A percentile compares a stretch with the other conserved stretches of the same genome.
Conservation (phyloP, 306 rosid genomes). For the Senna tora region DNA sequence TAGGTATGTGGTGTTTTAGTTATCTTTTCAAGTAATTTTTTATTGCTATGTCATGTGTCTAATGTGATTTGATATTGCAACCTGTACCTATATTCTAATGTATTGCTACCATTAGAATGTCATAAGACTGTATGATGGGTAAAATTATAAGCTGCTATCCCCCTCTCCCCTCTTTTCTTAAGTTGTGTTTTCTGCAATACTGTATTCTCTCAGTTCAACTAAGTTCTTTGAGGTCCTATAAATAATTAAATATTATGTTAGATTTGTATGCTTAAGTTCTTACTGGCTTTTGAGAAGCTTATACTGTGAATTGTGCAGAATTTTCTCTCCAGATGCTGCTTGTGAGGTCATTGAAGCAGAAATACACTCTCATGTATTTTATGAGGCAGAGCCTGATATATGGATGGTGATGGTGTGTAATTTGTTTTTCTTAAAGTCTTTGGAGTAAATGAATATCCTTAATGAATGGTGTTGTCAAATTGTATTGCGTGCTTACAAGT, state of each 20-base stretch:
- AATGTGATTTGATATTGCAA: too few relatives aligned
- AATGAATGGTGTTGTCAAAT: not conserved
- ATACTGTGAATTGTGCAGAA: slow-evolving; percentile 52
- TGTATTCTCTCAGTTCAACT: not conserved
- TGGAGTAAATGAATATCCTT: not conserved
- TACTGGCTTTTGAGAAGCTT: slow-evolving; percentile 18
- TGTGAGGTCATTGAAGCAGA: slow-evolving; percentile 93
- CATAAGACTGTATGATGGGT: not conserved
- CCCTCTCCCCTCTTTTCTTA: not conserved
- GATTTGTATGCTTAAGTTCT: not conserved
- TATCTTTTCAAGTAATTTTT: not conserved
- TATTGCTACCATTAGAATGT: too few relatives aligned
- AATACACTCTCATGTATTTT: slow-evolving; percentile 77
- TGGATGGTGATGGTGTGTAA: slow-evolving; percentile 88
- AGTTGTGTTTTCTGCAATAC: not conserved
- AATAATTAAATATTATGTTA: not conserved
- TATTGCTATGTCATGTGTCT: not conserved
- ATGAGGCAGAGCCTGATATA: slow-evolving; percentile 87
- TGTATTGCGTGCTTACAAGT: not conserved
- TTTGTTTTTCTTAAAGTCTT: not conserved
- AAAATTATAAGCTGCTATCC: not conserved
- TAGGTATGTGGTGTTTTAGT: not conserved
- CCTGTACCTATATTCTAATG: too few relatives aligned
- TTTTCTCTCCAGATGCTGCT: slow-evolving; percentile 90
- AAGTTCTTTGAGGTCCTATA: not conserved